These are phyloP conservation scores for Leccinum imitatum DNA, from an alignment of 768 basidiomycete genomes.

Conservation along the genomic window DNA sequence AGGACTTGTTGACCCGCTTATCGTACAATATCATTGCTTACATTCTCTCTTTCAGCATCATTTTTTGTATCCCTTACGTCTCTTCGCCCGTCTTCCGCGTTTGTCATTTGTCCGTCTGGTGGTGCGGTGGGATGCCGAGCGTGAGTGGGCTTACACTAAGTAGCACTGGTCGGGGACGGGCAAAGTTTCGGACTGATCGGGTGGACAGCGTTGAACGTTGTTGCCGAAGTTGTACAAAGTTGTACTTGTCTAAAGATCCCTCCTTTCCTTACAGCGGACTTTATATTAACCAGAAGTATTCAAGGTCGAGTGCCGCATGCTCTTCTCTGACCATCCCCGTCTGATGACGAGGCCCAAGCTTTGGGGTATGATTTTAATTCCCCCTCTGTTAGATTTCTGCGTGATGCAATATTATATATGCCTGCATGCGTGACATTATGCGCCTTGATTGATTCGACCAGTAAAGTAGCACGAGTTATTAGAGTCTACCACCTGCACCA, in stretches of 20 bases:
- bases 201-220: conserved; percentile 17
- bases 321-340: neutral
- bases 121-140: neutral
- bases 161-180: neutral
- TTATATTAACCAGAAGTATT: conserved; percentile 12
- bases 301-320: neutral
- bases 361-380: neutral
- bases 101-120: conserved; percentile 2
- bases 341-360: neutral
- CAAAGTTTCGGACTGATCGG: conserved; percentile 3
- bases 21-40: conserved; percentile 34
- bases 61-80: conserved; percentile 16
- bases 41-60: conserved; percentile 19
- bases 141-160: neutral
- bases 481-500: neutral
- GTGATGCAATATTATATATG: no score
- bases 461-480: no score
- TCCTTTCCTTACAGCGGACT: conserved; percentile 17
- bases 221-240: neutral
- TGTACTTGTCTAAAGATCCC: conserved; percentile 19
- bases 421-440: no score
- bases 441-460: no score
- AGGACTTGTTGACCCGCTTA: conserved; percentile 31
- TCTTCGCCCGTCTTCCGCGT: conserved; percentile 8
- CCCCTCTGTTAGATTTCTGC: neutral